These are phyloP conservation scores for Boletus coccyginus DNA, from an alignment of 768 basidiomycete species.

Conservation along the genomic window DNA sequence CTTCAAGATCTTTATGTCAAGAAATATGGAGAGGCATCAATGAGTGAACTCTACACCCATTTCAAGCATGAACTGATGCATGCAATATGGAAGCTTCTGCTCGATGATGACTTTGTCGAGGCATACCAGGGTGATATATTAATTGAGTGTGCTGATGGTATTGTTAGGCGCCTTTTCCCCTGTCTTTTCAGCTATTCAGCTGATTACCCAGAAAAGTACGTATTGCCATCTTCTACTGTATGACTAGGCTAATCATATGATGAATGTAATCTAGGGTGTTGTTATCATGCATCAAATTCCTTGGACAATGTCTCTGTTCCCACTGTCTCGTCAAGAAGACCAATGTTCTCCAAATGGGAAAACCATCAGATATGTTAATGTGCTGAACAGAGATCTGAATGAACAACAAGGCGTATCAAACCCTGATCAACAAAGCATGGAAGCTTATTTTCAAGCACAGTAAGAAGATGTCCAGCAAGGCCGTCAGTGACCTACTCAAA, in stretches of 20 bases:
- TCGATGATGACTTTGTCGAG: constrained; percentile 11
- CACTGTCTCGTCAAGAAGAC: not conserved
- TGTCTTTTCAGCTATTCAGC: constrained; percentile 17
- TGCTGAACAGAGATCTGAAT: accelerated
- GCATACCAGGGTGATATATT: constrained; percentile 15
- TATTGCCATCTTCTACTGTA: too few species aligned
- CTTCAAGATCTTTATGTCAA: too few species aligned
- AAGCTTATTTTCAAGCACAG: not conserved
- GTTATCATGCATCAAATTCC: not conserved
- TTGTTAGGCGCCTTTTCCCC: constrained; percentile 6
- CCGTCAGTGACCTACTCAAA: not conserved
- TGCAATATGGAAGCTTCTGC: constrained; percentile 3
- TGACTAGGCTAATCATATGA: not conserved
- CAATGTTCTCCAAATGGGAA: not conserved
- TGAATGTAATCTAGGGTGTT: not conserved
- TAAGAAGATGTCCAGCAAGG: not conserved
- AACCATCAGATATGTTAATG: not conserved
- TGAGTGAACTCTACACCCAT: not conserved
- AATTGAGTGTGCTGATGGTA: constrained; percentile 13
- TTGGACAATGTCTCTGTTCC: not conserved
- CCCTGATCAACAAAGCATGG: accelerated
- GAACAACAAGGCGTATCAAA: not conserved
- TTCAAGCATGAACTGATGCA: constrained; percentile 21
- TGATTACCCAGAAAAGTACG: constrained; percentile 2
- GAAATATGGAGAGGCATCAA: too few species aligned